Evolutionary conservation across 1,284 basidiomycete species (phyloP).

Genomic region (Leccinum solheimii): DNA sequence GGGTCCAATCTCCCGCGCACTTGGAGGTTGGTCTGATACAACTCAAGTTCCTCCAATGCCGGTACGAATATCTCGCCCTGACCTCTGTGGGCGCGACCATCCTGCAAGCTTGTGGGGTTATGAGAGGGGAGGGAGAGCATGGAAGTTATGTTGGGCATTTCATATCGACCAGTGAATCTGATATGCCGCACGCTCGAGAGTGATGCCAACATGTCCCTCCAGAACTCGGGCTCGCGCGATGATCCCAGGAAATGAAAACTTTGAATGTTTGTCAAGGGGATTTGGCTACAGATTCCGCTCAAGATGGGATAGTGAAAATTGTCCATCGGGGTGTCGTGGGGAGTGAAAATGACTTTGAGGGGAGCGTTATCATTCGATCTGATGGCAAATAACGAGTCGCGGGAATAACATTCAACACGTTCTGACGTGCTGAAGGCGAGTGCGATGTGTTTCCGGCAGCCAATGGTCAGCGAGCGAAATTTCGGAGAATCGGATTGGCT

Average conservation of each 20-base stretch:
- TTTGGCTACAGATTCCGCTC: not conserved
- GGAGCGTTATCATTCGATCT: not conserved
- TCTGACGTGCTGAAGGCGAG: not conserved
- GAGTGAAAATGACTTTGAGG: not conserved
- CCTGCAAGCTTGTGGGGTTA: not conserved
- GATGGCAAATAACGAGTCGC: not conserved
- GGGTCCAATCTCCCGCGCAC: not conserved
- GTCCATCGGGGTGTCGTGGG: not conserved
- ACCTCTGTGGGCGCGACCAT: not conserved
- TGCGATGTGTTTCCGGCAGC: not conserved
- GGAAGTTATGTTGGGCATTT: not conserved
- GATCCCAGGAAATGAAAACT: not conserved
- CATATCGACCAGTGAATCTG: not conserved
- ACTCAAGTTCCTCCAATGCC: not conserved
- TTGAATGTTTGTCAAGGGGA: not conserved
- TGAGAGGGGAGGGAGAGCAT: not conserved
- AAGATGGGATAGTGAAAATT: not conserved
- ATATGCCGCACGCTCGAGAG: not conserved
- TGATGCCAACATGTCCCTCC: not conserved
- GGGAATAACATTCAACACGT: not conserved
- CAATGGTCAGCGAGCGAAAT: not conserved
- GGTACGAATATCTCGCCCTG: not conserved
- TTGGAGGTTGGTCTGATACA: not conserved
- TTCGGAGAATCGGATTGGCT: not conserved
- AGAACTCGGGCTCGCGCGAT: not conserved